Evolutionary conservation across 805 yeast species (phyloP).

Genomic region (Candida alai): DNA sequence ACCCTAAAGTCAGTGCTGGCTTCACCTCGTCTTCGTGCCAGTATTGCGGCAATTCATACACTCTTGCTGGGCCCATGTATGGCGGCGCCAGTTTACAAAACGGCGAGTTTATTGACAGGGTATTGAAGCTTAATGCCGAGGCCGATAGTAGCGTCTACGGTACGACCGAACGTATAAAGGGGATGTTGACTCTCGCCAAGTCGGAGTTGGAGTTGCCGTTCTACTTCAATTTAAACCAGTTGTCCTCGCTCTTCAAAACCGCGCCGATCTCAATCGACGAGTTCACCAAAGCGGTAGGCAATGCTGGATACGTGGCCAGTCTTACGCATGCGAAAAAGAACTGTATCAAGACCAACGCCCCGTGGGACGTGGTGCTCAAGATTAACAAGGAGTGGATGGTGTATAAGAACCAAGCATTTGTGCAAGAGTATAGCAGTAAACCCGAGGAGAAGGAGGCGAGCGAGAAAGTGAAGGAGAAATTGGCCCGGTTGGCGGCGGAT

Average conservation of each 20-base stretch:
- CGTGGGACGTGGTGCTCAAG: constrained; percentile 75
- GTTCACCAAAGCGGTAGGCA: constrained; percentile 73
- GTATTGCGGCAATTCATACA: constrained; percentile 67
- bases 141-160: constrained; percentile 60
- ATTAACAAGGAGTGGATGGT: constrained; percentile 60
- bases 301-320: constrained; percentile 75
- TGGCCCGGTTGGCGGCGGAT: constrained; percentile 23
- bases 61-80: constrained; percentile 97
- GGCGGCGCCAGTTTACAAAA: constrained; percentile 70
- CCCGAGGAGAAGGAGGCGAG: constrained; percentile 8
- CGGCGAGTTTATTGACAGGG: constrained; percentile 56
- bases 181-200: constrained; percentile 84
- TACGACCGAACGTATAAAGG: constrained; percentile 80
- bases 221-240: constrained; percentile 74
- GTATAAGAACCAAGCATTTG: constrained; percentile 24
- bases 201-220: constrained; percentile 68
- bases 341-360: constrained; percentile 85
- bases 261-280: constrained; percentile 78
- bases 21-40: constrained; percentile 60
- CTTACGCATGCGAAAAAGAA: constrained; percentile 87
- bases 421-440: constrained; percentile 16
- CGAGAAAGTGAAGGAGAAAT: constrained; percentile 10
- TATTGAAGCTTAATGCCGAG: constrained; percentile 51
- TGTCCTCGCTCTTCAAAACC: constrained; percentile 72
- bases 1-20: constrained; percentile 45